phyloP scores from a whole-genome alignment of 2,329 filamentous ascomycete genomes.

The Mycocentrospora acerina region DNA sequence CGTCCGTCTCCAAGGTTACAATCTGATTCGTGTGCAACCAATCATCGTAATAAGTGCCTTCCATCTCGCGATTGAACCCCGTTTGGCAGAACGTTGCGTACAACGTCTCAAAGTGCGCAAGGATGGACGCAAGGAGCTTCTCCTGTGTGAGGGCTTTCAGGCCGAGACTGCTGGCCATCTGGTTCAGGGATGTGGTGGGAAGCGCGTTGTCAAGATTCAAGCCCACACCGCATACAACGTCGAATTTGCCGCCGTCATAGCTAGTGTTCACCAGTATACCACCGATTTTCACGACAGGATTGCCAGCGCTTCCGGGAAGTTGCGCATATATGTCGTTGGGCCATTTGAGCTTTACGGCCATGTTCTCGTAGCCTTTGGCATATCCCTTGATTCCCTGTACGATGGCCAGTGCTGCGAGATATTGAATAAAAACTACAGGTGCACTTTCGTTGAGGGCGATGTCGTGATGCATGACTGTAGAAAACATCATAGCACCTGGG shows the following conservation, averaged over 20 bases:
- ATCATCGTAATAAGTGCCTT: constrained; percentile 62
- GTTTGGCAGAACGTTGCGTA: constrained; percentile 73
- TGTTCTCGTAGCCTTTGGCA: constrained; percentile 68
- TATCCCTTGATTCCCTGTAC: constrained; percentile 82
- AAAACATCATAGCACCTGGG: constrained; percentile 82
- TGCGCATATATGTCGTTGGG: constrained; percentile 78
- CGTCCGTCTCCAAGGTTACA: constrained; percentile 77
- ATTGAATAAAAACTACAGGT: constrained; percentile 91
- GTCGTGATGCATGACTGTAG: constrained; percentile 81
- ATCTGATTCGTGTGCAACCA: constrained; percentile 76
- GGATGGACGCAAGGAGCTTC: constrained; percentile 75
- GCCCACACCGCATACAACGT: constrained; percentile 79
- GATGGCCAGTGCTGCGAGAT: constrained; percentile 84
- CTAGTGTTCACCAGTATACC: constrained; percentile 90
- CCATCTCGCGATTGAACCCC: constrained; percentile 74
- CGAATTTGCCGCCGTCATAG: constrained; percentile 75
- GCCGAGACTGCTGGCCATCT: constrained; percentile 56
- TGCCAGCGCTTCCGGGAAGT: constrained; percentile 53
- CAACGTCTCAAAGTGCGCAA: constrained; percentile 74
- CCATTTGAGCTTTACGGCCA: constrained; percentile 92
- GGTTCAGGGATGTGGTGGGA: constrained; percentile 84
- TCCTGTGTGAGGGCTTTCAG: constrained; percentile 68
- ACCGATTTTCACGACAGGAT: constrained; percentile 79
- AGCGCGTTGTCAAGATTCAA: constrained; percentile 81
- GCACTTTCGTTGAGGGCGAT: constrained; percentile 69